A percentile compares a stretch with the other conserved stretches of the same genome.
phyloP scores from a whole-genome alignment of 2,329 filamentous ascomycete species.

The Thielaviopsis euricoi region DNA sequence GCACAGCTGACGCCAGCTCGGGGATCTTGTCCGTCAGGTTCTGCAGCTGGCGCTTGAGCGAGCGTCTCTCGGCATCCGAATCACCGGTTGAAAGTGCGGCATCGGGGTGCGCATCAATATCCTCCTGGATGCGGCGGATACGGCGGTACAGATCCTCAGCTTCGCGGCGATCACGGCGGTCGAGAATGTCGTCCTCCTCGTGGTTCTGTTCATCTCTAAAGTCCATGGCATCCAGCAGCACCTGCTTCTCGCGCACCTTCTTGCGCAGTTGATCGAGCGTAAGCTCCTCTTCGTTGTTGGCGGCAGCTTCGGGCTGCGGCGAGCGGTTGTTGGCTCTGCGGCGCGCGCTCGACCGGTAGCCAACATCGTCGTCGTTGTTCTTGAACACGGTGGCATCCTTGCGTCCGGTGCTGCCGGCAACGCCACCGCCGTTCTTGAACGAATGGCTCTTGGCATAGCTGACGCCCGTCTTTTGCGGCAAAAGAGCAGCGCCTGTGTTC shows the following conservation, averaged over 20 bases:
- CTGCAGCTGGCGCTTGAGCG: conserved; percentile 79
- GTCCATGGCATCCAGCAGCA: conserved; percentile 88
- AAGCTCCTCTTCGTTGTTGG: conserved; percentile 53
- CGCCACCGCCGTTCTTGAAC: conserved; percentile 45
- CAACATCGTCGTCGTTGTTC: conserved; percentile 85
- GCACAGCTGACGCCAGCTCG: conserved; percentile 79
- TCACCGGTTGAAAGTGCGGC: conserved; percentile 51
- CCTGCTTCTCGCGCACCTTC: conserved; percentile 84
- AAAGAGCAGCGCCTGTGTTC: conserved; percentile 71
- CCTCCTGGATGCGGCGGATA: conserved; percentile 79
- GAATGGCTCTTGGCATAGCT: conserved; percentile 95
- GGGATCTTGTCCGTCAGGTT: conserved; percentile 78
- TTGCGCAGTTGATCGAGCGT: conserved; percentile 79
- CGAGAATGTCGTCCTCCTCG: conserved; percentile 83
- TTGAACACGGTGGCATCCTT: conserved; percentile 96
- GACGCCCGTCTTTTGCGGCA: conserved; percentile 93
- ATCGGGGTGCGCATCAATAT: conserved; percentile 84
- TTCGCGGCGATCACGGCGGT: conserved; percentile 78
- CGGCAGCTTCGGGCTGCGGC: conserved; percentile 58
- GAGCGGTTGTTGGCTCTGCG: conserved; percentile 64
- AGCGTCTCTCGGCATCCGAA: conserved; percentile 72
- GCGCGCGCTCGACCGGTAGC: conserved; percentile 85
- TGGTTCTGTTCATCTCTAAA: conserved; percentile 81
- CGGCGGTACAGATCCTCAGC: conserved; percentile 88
- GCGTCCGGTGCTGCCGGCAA: conserved; percentile 41